These are phyloP conservation scores for Suillus spraguei DNA, from an alignment of 768 basidiomycete genomes.

Conservation along the genomic window DNA sequence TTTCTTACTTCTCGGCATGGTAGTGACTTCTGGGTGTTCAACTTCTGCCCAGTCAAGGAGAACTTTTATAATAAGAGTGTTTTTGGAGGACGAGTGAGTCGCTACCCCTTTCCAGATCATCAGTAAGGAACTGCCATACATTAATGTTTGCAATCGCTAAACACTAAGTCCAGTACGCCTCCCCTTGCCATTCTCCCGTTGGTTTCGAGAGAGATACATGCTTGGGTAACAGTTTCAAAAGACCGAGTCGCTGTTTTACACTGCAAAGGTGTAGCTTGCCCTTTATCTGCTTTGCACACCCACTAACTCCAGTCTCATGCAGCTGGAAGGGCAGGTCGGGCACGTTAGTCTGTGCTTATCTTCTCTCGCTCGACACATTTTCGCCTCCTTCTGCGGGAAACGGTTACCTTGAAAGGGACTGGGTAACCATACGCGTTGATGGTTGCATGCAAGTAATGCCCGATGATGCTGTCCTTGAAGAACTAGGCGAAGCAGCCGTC, in stretches of 20 bases:
- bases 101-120: conserved; percentile 91
- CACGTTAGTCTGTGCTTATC: conserved; percentile 81
- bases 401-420: conserved; percentile 49
- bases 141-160: neutral
- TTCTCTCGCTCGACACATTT: conserved; percentile 58
- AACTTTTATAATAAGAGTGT: conserved; percentile 73
- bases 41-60: conserved; percentile 81
- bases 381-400: conserved; percentile 49
- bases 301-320: neutral
- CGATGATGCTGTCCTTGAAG: conserved; percentile 33
- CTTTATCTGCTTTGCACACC: conserved; percentile 9
- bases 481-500: conserved; percentile 20
- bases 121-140: conserved; percentile 53
- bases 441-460: conserved; percentile 52
- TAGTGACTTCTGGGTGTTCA: conserved; percentile 85
- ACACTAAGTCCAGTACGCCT: conserved; percentile 54
- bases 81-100: conserved; percentile 75
- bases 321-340: conserved; percentile 87
- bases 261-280: conserved; percentile 67
- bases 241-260: conserved; percentile 81
- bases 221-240: conserved; percentile 67
- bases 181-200: conserved; percentile 76
- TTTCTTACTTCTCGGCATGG: conserved; percentile 77
- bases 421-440: conserved; percentile 49
- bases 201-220: conserved; percentile 69